Evolutionary conservation across 495 filamentous ascomycete genomes (phyloP), one percentile per base, ranked within the genome.

Genomic region (Sabuloglossum arenarium): DNA sequence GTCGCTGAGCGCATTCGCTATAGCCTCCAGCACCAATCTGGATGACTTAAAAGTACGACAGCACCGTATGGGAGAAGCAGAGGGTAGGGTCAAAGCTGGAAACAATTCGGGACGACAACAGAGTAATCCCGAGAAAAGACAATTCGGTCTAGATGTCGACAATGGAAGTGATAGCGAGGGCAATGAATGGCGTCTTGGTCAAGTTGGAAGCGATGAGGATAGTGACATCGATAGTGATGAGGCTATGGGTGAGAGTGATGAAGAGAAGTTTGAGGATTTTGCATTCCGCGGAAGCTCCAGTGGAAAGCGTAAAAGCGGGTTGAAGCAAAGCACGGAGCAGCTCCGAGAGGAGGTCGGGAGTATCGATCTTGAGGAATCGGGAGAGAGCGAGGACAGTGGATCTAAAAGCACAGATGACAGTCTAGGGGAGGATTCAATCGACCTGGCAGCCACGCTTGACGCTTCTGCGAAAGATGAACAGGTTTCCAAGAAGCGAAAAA

Each of bases 381-480:
- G 65, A 25, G 66, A 61, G 59, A 61, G 43, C 37, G 27, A n/a
- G 30, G 50, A 25, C 5, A 63, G 58, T 0, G 69, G 70, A 37
- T 75, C 75, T 1, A 79, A 79, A 9, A 79, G 78, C 5, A 76
- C 76, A 21, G 79, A 78, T 52, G 79, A 84, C 49, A 64, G 64
- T 54, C 71, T 94, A 19, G 88, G 88, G 21, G 85, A 86, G 52
- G 87, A 88, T 60, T 88, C 84, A 19, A 79, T 95, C 55, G 88
- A 95, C 69, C 75, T 95, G 43, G 80, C 84, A 4, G 81, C 79
- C 46, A 83, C 84, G 62, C 75, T 93, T 57, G 88, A 95, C 69
- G 79, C 84, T 67, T 83, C 75, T 51, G 67, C 68, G n/a, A 71
- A 73, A 27, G 72, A 76, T 25, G 70, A 66, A 39, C 31, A 24